Evolutionary conservation across 352 stramenopile genomes (phyloP), one percentile per base, ranked within the genome.

Genomic region (Pseudoperonospora humuli): DNA sequence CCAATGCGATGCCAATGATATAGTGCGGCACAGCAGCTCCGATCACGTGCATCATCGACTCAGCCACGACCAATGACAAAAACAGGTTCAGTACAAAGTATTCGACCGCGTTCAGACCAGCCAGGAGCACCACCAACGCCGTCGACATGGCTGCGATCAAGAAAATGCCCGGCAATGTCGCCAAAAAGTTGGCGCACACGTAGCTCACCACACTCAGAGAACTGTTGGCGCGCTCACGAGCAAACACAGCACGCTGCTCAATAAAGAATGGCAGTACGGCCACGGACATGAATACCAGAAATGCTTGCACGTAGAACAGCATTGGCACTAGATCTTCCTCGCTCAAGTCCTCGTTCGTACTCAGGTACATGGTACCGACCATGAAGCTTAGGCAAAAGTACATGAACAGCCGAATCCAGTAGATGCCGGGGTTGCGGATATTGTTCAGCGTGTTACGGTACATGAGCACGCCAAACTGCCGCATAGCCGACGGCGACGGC

Each of bases 271-370:
- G 84, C 13, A 96, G 55, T 3, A 86, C 77, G 2, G 84, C 82
- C 26, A 95, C 71, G 39, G 67, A 85, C 86, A 95, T 95, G 57
- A 92, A 93, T 31, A 90, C 74, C 27, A 94, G 67, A 52, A 95
- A 95, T 7, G 82, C 78, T 19, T 86, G 73, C 21, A 89, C 67
- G 68, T 86, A 95, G 50, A 93, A 96, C 5, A 95, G 46, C 39
- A 94, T 23, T 24, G 67, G 57, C 8, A 77, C 53, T 17, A 68
- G 36, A 31, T 80, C 69, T 6, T 73, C 49, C 6, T 75, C 54
- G 2, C 47, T 57, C 39, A 79, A 13, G 10, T 66, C 41, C 7
- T 67, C 47, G 53, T 79, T 76, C 2, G 62, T 75, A 11, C 45
- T 65, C n/a, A 86, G 29, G 60, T 81, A 86, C 64, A 89, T 84